These are phyloP conservation scores for Pelargonium myrrhifolium DNA, from an alignment of 441 rosid species.

Conservation along the genomic window DNA sequence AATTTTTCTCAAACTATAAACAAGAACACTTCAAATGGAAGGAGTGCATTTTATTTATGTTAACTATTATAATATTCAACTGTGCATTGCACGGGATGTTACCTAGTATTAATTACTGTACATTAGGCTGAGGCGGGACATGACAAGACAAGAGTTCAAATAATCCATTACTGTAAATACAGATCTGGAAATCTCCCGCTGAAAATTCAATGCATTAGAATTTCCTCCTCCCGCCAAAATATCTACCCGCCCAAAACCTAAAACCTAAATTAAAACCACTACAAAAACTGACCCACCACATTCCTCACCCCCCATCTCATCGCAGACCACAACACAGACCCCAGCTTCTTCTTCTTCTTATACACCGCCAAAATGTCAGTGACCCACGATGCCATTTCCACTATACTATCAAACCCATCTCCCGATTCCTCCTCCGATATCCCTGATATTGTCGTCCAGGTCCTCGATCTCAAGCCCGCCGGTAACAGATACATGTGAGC, in stretches of 20 bases:
- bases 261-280: no score
- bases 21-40: no score
- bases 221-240: background rate
- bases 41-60: no score
- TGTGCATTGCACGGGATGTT: no score
- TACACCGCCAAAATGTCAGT: slow-evolving; percentile 30
- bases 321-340: background rate
- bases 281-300: background rate
- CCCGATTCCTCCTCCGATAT: slow-evolving; percentile 46
- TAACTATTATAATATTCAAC: no score
- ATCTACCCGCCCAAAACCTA: background rate
- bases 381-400: slow-evolving; percentile 49
- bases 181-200: background rate
- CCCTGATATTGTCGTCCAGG: slow-evolving; percentile 55
- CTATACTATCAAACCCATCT: slow-evolving; percentile 47
- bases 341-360: background rate
- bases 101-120: no score
- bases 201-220: background rate
- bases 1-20: no score
- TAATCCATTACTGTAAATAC: no score
- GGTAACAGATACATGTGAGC: slow-evolving; percentile 67
- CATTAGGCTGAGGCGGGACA: no score
- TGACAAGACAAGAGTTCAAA: no score
- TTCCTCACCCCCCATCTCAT: background rate
- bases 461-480: slow-evolving; percentile 63